Evolutionary conservation across 108 stramenopile species (phyloP), one percentile per base, ranked within the genome.

Genomic region (Licmophora abbreviata): DNA sequence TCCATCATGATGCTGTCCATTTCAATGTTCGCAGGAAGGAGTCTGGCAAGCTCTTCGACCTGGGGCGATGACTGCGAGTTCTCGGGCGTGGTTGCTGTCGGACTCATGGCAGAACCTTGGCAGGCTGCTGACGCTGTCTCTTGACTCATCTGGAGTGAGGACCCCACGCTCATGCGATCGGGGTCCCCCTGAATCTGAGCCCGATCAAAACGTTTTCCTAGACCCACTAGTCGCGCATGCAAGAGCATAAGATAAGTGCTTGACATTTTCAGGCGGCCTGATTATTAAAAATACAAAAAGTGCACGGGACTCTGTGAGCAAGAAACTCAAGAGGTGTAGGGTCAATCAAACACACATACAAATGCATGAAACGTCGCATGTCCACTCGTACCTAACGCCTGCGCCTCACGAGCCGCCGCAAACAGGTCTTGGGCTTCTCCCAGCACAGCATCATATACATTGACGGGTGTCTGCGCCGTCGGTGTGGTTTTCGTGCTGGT

Each of bases 191-290:
- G 30, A 40, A 54, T 23, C 14, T 12, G 29, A 21, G 69, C 62
- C 29, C 79, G 61, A 68, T 92, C 90, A 58, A 92, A 81, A 6
- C 82, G 57, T 41, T 85, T 77, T 6, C 90, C 90, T 44, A 92
- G 36, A 11, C 86, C 86, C 0, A 92, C 77, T 30, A 92, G 63
- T 15, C 90, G 64, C 4, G 81, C 71, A 49, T 92, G 90, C 31
- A 85, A 48, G 47, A 92, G 56, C 15, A 85, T 37, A 37, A 76
- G 70, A 56, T 79, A 88, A 28, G 79, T 65, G 18, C 69, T 67
- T 8, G 85, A 62, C 73, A 79, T 76, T 43, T 83, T 75, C 32
- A 92, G 55, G 15, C 90, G 56, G 15, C 48, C n/a, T n/a, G n/a
- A n/a, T n/a, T n/a, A n/a, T n/a, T n/a, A n/a, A n/a, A n/a, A n/a